Evolutionary conservation across 192 early-diverging fungal species (phyloP), one percentile per base, ranked within the genome.

Genomic region (Coemansia sp.): DNA sequence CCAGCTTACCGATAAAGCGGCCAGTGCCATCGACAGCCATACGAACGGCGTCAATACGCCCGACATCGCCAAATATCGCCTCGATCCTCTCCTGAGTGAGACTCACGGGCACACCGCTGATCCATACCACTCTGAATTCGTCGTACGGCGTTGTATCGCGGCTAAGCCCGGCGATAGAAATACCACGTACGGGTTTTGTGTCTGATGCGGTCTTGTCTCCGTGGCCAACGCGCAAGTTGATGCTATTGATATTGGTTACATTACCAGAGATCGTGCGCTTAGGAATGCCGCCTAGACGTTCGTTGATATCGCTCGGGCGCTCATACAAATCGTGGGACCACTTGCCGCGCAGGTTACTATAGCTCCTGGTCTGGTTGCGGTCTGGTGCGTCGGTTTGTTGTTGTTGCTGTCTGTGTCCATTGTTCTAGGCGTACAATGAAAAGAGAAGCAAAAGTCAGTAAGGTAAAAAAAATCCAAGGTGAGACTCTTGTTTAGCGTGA

Each of bases 1-100:
- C 82, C 2, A 72, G 72, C 47, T 77, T 84, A 29, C 82, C 82
- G 15, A 69, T 29, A 68, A 84, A 84, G 6, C 71, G 71, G 5
- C 49, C 66, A 20, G 68, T 54, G 3, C 54, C 59, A 51, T 84
- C 82, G 1, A 77, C 61, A 3, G 74, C 82, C 77, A 84, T 77
- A 71, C 82, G 82, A 3, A 84, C 49, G 0, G 51, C 51, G 29
- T 79, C 77, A 11, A 84, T 66, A 38, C 74, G 77, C 3, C 82
- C 82, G 11, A 73, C 66, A 61, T 79, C 72, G 41, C 74, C 64
- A 33, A 84, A 77, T 43, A 84, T 46, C 16, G 38, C 49, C 16
- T 79, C 69, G 33, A 84, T 70, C 72, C 77, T 76, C 27, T 84
- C 82, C 11, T 49, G 31, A 16, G 71, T 71, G 49, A 72, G 76